Conservation (phyloP, 352 stramenopile species). For the Halophytophthora polymorphica region DNA sequence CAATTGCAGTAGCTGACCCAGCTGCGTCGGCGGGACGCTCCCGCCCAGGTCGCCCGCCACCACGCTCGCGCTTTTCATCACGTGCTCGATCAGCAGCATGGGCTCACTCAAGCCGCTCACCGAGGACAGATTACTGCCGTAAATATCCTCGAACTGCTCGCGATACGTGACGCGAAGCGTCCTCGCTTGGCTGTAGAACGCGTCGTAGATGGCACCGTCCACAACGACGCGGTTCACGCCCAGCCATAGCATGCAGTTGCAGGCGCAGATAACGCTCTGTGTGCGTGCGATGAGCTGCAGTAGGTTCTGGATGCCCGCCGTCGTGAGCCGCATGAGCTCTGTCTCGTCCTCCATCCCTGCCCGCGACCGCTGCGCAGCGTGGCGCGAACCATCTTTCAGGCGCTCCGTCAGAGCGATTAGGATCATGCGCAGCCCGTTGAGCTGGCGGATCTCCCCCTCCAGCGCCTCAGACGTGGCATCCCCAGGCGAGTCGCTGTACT, state of each 20-base stretch:
- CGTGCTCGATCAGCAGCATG: conserved; percentile 69
- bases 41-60: conserved; percentile 35
- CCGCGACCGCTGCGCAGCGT: conserved; percentile 35
- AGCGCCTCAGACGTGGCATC: conserved; percentile 32
- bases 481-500: conserved; percentile 36
- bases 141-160: conserved; percentile 69
- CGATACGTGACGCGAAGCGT: conserved; percentile 49
- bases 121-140: conserved; percentile 47
- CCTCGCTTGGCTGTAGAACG: conserved; percentile 68
- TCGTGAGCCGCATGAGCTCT: conserved; percentile 62
- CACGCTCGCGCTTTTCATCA: conserved; percentile 67
- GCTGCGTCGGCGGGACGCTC: conserved; percentile 40
- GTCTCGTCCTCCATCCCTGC: conserved; percentile 51
- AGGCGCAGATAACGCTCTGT: conserved; percentile 49
- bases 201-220: conserved; percentile 45
- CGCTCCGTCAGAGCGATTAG: conserved; percentile 66
- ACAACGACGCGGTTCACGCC: conserved; percentile 48
- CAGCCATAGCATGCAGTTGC: conserved; percentile 69
- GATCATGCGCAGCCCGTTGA: conserved; percentile 67
- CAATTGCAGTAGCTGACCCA: conserved; percentile 55
- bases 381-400: conserved; percentile 56
- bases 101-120: conserved; percentile 45
- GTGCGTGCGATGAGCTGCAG: conserved; percentile 65
- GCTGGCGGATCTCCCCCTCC: conserved; percentile 44
- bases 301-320: conserved; percentile 60